A percentile compares a stretch with the other conserved stretches of the same genome.
These are phyloP conservation scores for Xylariomycetidae sp. DNA, from an alignment of 2,329 filamentous ascomycete species.

Conservation along the genomic window DNA sequence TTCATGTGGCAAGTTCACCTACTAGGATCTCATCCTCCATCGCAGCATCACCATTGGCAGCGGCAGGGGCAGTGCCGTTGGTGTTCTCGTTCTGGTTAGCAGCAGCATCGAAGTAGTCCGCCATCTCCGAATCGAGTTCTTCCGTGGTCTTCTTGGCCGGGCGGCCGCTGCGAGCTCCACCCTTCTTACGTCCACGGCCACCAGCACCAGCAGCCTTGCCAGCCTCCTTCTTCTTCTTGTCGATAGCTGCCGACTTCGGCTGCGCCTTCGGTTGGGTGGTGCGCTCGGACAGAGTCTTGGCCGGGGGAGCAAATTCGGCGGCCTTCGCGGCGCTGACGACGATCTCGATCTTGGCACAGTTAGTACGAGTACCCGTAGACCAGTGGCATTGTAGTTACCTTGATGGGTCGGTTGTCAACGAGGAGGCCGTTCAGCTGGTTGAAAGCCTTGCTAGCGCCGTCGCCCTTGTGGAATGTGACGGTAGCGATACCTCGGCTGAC, in stretches of 20 bases:
- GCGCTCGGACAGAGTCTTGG: slow-evolving; percentile 74
- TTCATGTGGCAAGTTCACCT: slow-evolving; percentile 8
- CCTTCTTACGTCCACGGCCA: slow-evolving; percentile 43
- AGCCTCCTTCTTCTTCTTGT: slow-evolving; percentile 58
- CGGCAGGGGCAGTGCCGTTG: slow-evolving; percentile 40
- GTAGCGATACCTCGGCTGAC: slow-evolving; percentile 88
- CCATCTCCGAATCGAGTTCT: slow-evolving; percentile 96
- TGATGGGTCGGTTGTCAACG: slow-evolving; percentile 86
- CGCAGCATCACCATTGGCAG: slow-evolving; percentile 47
- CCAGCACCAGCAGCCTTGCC: slow-evolving; percentile 37
- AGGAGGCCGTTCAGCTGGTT: slow-evolving; percentile 80
- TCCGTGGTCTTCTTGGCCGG: slow-evolving; percentile 83
- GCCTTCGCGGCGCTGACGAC: slow-evolving; percentile 73
- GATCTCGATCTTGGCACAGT: slow-evolving; percentile 68
- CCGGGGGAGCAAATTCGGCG: slow-evolving; percentile 58
- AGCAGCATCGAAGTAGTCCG: slow-evolving; percentile 72
- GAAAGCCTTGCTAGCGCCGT: slow-evolving; percentile 79
- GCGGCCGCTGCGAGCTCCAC: slow-evolving; percentile 53
- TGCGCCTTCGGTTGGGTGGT: slow-evolving; percentile 68
- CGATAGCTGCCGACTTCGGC: slow-evolving; percentile 73
- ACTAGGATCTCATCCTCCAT: slow-evolving; percentile 59
- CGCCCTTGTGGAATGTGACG: slow-evolving; percentile 75
- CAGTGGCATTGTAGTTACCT: slow-evolving; percentile 47
- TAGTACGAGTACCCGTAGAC: slow-evolving; percentile 14
- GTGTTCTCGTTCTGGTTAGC: slow-evolving; percentile 39